phyloP scores from a whole-genome alignment of 108 stramenopile genomes.

The Mayamaea pseudoterrestris region DNA sequence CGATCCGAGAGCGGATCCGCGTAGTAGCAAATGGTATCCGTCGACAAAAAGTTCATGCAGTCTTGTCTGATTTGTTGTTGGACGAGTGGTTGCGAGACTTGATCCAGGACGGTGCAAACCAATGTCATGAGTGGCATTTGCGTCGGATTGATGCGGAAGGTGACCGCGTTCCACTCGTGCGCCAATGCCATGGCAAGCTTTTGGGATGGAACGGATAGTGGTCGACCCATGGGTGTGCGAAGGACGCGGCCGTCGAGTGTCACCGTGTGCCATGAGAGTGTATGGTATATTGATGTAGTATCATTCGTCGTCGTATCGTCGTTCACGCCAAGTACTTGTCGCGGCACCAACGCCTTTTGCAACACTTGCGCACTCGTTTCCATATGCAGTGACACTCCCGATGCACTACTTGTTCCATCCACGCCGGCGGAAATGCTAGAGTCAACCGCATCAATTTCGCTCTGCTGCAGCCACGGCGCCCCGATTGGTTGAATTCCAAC shows the following conservation, averaged over 20 bases:
- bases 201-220: constrained; percentile 59
- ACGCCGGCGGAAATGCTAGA: constrained; percentile 82
- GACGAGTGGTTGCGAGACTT: constrained; percentile 40
- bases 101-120: constrained; percentile 85
- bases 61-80: constrained; percentile 27
- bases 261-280: constrained; percentile 49
- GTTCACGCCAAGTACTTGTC: background rate
- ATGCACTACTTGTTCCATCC: constrained; percentile 67
- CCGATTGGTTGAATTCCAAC: constrained; percentile 34
- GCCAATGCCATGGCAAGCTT: constrained; percentile 78
- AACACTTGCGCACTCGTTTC: constrained; percentile 7
- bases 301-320: background rate
- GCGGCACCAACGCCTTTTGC: background rate
- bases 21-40: constrained; percentile 71
- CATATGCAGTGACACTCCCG: too few relatives aligned
- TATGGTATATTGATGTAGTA: background rate
- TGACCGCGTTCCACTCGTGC: constrained; percentile 89
- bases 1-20: constrained; percentile 73
- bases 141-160: constrained; percentile 67
- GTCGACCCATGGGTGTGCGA: constrained; percentile 66
- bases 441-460: constrained; percentile 10
- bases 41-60: constrained; percentile 59
- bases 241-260: constrained; percentile 66
- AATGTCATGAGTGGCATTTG: constrained; percentile 97
- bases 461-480: constrained; percentile 33